Evolutionary conservation across 176 grass and related monocot species (phyloP), one percentile per base, ranked within the genome.

Genomic region (Oryza brachyantha): DNA sequence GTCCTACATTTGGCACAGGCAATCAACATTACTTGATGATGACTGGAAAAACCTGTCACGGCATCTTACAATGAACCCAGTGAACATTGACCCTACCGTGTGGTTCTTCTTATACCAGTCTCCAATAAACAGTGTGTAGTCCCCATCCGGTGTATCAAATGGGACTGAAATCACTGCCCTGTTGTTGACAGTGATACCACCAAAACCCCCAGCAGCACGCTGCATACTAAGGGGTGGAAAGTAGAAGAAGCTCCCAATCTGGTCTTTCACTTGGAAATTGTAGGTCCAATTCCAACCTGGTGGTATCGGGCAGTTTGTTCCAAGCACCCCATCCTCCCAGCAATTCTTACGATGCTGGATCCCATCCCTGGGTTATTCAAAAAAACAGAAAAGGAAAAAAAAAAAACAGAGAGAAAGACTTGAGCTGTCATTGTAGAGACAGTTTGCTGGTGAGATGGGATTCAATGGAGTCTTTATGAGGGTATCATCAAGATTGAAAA

Each of bases 161-260:
- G 92, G 95, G 48, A 94, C 95, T 2, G 89, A 83, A 76, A 98
- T 89, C 5, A 98, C 83, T 0, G 73, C 92, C 0, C 95, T 85
- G 66, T 92, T 98, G 61, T 93, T 98, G 57, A 93, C 92, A 7
- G 88, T 91, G 28, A 98, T 93, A 61, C 92, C 95, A 14, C 95
- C 95, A 0, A 86, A 98, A 0, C 95, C 95, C 2, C 95, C 95
- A 0, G 85, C 83, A 0, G 95, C 92, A 3, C 95, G 85, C 76
- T 98, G 95, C 83, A 98, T 86, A 13, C 37, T 45, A 5, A 98
- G 89, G 34, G 95, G 89, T 26, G 95, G 92, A n/a, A 92, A 98
- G 79, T 94, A 98, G 85, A 98, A 98, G 92, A 91, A 94, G 88
- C 92, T 98, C 42, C 95, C 95, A 37, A 98, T 91, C 86, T 98